Conservation (phyloP, 495 filamentous ascomycete species). For the Schizothecium vesticola region DNA sequence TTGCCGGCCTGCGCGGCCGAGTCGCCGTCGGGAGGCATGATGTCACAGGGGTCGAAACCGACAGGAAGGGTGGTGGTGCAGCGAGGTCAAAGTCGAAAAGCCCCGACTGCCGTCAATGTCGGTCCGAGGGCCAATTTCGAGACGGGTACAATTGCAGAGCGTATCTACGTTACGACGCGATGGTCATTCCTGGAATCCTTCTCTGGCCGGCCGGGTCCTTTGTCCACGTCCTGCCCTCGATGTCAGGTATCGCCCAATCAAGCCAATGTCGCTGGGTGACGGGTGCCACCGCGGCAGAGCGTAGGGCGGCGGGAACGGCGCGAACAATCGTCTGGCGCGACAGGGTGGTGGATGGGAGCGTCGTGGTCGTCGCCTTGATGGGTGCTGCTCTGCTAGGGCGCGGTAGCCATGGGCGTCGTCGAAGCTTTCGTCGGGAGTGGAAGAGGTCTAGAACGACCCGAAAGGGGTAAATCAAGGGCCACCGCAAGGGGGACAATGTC, state of each 20-base stretch:
- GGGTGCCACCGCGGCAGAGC: conserved; percentile 4
- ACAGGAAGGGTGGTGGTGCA: background rate
- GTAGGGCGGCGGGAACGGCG: conserved; percentile 10
- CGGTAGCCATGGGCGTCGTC: background rate
- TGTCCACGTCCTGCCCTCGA: background rate
- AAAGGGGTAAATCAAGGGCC: background rate
- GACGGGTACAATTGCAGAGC: background rate
- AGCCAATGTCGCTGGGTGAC: background rate
- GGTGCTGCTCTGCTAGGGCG: background rate
- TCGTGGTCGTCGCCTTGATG: background rate
- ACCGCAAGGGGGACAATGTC: background rate
- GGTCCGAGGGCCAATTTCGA: background rate
- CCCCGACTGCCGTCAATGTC: background rate
- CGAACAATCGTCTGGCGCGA: background rate
- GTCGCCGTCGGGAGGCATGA: conserved; percentile 41
- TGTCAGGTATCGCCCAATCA: background rate
- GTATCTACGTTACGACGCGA: background rate
- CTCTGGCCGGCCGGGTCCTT: background rate
- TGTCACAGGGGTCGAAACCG: conserved; percentile 11
- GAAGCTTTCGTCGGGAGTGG: background rate
- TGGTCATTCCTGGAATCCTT: background rate
- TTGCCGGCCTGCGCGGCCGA: conserved; percentile 38
- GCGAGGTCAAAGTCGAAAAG: background rate
- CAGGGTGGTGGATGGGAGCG: background rate
- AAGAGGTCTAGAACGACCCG: background rate